Evolutionary conservation across 2,329 filamentous ascomycete species (phyloP), one percentile per base, ranked within the genome.

Genomic region (Exophiala calicioides): DNA sequence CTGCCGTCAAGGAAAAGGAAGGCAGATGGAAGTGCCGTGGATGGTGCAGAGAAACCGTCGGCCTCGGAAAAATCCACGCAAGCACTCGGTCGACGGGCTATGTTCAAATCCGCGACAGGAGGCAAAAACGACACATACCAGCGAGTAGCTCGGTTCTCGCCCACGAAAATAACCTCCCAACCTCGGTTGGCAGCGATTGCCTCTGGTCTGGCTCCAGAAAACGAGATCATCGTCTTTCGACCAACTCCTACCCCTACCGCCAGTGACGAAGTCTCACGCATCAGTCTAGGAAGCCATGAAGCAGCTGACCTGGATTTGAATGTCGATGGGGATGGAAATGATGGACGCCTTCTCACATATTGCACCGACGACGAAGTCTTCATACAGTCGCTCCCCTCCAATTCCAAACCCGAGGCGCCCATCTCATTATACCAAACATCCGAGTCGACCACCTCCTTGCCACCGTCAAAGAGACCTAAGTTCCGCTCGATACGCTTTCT

Each of bases 161-260:
- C 78, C 4, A 74, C 75, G 44, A 77, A 78, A 32, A 23, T 36
- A 7, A n/a, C 27, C 30, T 37, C 33, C 23, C 31, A 47, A 16
- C 12, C 45, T 29, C 79, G 88, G 50, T 74, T 95, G 29, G 90
- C 86, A 49, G 90, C 82, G 9, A 82, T 86, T 50, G 85, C 89
- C 7, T 90, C 89, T 1, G 88, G 87, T 20, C 73, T 95, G 54
- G 83, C 87, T 15, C 82, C 82, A 50, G 74, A 85, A 36, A 80
- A 85, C 9, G 86, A 96, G 68, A 79, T 96, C 51, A 84, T 88
- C 19, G 69, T 95, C 31, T 95, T 95, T 63, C 80, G 87, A 62
- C 47, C 54, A 4, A 47, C 39, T 12, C 81, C 84, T 13, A 80
- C 76, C 5, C 73, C 75, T 1, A 69, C 73, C 1, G 79, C 78